Percentiles rank a stretch among this genome's conserved stretches.
These are phyloP conservation scores for Centaurea solstitialis DNA, from an alignment of 129 eudicot species.

Conservation along the genomic window DNA sequence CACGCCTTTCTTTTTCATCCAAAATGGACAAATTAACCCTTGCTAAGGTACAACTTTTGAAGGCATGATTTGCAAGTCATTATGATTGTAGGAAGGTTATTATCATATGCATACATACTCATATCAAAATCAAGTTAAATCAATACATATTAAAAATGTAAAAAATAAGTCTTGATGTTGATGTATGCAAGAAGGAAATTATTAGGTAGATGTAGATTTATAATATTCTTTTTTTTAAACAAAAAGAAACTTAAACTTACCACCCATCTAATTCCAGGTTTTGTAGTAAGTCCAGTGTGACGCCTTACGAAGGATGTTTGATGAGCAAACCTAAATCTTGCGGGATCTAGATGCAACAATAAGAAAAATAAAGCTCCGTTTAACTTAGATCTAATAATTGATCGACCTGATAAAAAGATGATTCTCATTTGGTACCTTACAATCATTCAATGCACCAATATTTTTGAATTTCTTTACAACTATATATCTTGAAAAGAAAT, in stretches of 20 bases:
- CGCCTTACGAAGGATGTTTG: slow-evolving; percentile 82
- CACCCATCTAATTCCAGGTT: slow-evolving; percentile 77
- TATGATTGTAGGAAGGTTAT: not conserved
- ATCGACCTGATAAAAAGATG: not conserved
- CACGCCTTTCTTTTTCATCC: too few relatives aligned
- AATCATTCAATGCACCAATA: not conserved
- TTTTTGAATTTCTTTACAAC: not conserved
- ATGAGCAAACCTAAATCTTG: slow-evolving; percentile 77
- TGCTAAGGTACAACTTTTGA: too few relatives aligned
- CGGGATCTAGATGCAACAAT: slow-evolving; percentile 55
- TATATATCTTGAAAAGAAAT: not conserved
- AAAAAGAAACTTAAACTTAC: slow-evolving; percentile 32
- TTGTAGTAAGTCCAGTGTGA: slow-evolving; percentile 57
- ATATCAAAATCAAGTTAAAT: not conserved
- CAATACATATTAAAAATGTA: too few relatives aligned
- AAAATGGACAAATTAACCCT: too few relatives aligned
- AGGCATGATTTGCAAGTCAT: not conserved
- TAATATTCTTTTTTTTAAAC: too few relatives aligned
- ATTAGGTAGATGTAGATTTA: too few relatives aligned
- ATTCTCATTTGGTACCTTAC: not conserved
- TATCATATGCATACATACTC: too few relatives aligned
- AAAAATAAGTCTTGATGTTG: not conserved
- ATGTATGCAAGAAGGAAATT: too few relatives aligned
- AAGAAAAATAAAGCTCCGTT: not conserved
- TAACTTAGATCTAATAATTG: not conserved